A percentile compares a stretch with the other conserved stretches of the same genome.
Conservation (phyloP, 2,329 filamentous ascomycete species). For the Metarhizium brunneum region DNA sequence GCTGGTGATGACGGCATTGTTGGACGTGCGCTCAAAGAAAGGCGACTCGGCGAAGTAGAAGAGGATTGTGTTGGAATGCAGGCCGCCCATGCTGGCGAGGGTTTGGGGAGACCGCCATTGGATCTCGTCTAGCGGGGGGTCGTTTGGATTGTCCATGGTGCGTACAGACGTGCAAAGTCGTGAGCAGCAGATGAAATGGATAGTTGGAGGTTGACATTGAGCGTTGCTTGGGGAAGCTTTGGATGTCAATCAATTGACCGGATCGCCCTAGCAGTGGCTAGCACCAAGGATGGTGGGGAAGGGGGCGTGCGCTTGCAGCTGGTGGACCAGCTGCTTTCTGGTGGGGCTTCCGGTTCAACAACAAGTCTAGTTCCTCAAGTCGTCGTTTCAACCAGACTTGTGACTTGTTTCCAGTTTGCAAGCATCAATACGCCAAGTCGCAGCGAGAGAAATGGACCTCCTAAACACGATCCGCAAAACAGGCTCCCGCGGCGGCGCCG, state of each 20-base stretch:
- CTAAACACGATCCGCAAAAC: slow-evolving; percentile 83
- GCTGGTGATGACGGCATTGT: slow-evolving; percentile 53
- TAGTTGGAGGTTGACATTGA: not conserved
- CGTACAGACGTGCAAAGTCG: not conserved
- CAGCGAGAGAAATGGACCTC: slow-evolving; percentile 63
- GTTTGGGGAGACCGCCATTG: slow-evolving; percentile 50
- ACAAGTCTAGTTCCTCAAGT: not conserved
- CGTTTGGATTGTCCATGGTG: slow-evolving; percentile 35
- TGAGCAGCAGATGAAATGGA: not conserved
- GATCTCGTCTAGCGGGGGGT: slow-evolving; percentile 55
- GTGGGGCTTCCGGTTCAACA: not conserved
- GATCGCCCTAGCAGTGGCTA: not conserved
- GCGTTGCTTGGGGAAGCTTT: not conserved
- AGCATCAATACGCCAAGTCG: not conserved
- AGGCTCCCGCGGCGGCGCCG: slow-evolving; percentile 84
- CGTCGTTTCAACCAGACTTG: not conserved
- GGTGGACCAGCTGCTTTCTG: too few species aligned
- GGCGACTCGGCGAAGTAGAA: slow-evolving; percentile 61
- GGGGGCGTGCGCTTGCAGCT: too few species aligned
- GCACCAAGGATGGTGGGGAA: too few species aligned
- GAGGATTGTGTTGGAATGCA: slow-evolving; percentile 56
- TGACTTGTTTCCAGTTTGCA: not conserved
- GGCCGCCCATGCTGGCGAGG: slow-evolving; percentile 42
- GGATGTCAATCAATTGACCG: not conserved
- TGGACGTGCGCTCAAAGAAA: slow-evolving; percentile 59